phyloP scores from a whole-genome alignment of 495 filamentous ascomycete genomes.

The Aspergillus steynii region DNA sequence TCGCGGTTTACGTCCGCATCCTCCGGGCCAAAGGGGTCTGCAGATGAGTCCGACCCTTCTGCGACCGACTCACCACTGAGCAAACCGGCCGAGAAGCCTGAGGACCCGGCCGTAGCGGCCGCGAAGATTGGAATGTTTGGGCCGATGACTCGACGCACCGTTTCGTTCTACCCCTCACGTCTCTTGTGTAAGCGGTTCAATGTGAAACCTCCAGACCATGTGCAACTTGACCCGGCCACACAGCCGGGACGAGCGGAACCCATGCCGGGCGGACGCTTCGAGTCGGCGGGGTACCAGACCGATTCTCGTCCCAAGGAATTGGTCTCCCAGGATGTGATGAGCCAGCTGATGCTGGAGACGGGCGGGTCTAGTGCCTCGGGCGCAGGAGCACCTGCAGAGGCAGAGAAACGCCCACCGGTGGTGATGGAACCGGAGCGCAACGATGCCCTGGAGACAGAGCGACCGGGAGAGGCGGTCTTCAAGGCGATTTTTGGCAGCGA shows the following conservation, averaged over 20 bases:
- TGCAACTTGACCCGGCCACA: conserved; percentile 58
- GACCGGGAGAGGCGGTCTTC: conserved; percentile 87
- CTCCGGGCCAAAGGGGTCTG: conserved; percentile 40
- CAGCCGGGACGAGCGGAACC: conserved; percentile 20
- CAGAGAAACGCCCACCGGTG: conserved; percentile 24
- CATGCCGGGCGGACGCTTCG: conserved; percentile 31
- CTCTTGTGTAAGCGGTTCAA: conserved; percentile 93
- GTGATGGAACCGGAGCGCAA: conserved; percentile 76
- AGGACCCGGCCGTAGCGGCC: conserved; percentile 81
- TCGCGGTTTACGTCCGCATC: conserved; percentile 83
- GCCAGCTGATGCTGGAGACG: conserved; percentile 37
- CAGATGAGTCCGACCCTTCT: conserved; percentile 41
- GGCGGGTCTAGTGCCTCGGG: conserved; percentile 1
- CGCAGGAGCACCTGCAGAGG: conserved; percentile 2
- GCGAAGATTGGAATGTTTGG: conserved; percentile 95
- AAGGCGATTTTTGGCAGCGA: conserved; percentile 91
- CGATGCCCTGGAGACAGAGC: conserved; percentile 79
- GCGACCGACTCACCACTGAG: conserved; percentile 47
- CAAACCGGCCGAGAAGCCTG: conserved; percentile 59
- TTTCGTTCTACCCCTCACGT: conserved; percentile 78
- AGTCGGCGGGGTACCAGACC: conserved; percentile 38
- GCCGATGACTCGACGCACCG: conserved; percentile 69
- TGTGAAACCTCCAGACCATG: conserved; percentile 73
- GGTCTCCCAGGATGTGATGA: conserved; percentile 44
- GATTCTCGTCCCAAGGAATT: conserved; percentile 33